Base-by-base conservation (phyloP, 768 basidiomycete species). In the Mycena belliarum region DNA sequence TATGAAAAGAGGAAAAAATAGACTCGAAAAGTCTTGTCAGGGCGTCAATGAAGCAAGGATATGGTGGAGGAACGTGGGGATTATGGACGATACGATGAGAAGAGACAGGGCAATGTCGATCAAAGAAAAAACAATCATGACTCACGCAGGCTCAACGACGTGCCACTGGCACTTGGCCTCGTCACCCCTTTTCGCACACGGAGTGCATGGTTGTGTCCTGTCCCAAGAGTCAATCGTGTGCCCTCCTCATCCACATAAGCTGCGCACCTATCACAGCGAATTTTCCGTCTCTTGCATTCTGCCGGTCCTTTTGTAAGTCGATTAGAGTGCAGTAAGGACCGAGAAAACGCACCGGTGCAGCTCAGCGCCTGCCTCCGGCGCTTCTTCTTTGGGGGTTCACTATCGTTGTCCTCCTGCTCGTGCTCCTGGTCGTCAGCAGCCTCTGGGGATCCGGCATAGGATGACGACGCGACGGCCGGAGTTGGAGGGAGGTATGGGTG, bases 231-330 rank as follows among this genome's bases (percentile, higher is more conserved):
- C 33, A 35, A 26, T 14, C 40, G 7, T 14, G 4, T 21, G 20
- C 14, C 20, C 40, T 16, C 38, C 23, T 26, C 47, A 26, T 23
- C 41, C 3, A 12, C 16, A 16, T 15, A 10, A 16, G 10, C 9
- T 40, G 16, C 29, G 45, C n/a, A 88, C 88, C 88, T 88, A 76
- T 93, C 90, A 71, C 91, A 93, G 69, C 88, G 89, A 72, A 93
- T 93, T 78, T 93, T 93, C 41, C 91, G 82, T 65, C 91, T 76
- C 71, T 93, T 93, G 71, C 91, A 93, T 71, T 92, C 91, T 91
- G 67, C n/a, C n/a, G n/a, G n/a, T 52, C 9, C 33, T 53, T 12
- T 35, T 59, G 41, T 14, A 44, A 20, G n/a, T 51, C 44, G 50
- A 65, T 45, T 12, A 32, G 14, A 10, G 14, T 35, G 33, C 29